Base-by-base conservation (phyloP, 2,329 filamentous ascomycete genomes). In the Aspergillus piperis region DNA sequence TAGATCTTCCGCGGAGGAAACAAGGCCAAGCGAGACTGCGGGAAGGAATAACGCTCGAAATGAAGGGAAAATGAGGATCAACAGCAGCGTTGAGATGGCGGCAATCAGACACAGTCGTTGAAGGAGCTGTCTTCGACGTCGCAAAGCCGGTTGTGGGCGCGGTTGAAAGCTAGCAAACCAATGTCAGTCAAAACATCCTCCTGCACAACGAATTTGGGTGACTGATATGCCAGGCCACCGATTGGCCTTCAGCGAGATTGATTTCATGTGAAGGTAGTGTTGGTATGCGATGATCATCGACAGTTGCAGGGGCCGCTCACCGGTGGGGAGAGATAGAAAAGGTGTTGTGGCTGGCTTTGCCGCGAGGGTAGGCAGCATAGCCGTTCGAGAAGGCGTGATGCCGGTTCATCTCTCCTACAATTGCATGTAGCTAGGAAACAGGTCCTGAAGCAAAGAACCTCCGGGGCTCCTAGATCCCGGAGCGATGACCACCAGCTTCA, bases 291-390 rank as follows among this genome's bases (percentile, higher is more conserved):
- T 39, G 17, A 57, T 47, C 38, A 13, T 13, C 11, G 23, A 53
- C 15, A 11, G 47, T 36, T 36, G 32, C 32, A 23, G 13, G 41
- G 57, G n/a, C 25, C 25, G 72, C 84, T 72, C 86, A 96, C 90
- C 91, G 90, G 77, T 96, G 92, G 68, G 92, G 91, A 68, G 91
- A 92, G 72, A 96, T 93, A 67, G 92, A 91, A 75, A 96, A 94
- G 49, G 89, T 90, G n/a, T 41, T 39, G 13, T 39, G 38, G 72
- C 79, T 81, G 69, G 80, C 81, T 70, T 88, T 88, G 62, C 84
- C 85, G 65, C 88, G 84, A 65, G 90, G 89, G 76, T 93, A 93
- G 73, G 82, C 82, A 64, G 80, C 77, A 68, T 84, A 79, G 75
- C 92, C 93, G 81, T 95, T 96, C 64, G 89, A 86, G 78, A 90